A percentile compares a stretch with the other conserved stretches of the same genome.
These are phyloP conservation scores for Alternaria triticimaculans DNA, from an alignment of 2,329 filamentous ascomycete genomes.

Conservation along the genomic window DNA sequence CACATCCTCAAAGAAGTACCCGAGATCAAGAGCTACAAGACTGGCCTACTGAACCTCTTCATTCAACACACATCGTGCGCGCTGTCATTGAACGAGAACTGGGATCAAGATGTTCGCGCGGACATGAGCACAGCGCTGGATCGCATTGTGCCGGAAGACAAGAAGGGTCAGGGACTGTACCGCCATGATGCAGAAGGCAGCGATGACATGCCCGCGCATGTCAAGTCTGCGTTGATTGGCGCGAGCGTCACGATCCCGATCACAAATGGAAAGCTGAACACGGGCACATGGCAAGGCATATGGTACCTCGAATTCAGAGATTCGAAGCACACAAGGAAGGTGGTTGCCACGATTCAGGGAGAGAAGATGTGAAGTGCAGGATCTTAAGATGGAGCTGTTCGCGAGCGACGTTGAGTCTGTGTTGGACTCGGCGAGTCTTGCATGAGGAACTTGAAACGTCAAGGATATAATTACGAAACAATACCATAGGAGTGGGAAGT, in stretches of 20 bases:
- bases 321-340: constrained; percentile 75
- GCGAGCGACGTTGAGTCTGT: not conserved
- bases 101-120: constrained; percentile 79
- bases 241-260: constrained; percentile 92
- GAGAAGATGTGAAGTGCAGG: constrained; percentile 62
- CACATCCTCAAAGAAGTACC: constrained; percentile 74
- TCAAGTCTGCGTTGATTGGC: constrained; percentile 89
- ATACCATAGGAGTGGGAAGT: not conserved
- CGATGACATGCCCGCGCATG: constrained; percentile 96
- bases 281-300: constrained; percentile 83
- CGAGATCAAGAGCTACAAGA: constrained; percentile 82
- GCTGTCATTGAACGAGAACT: constrained; percentile 92
- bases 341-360: constrained; percentile 94
- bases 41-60: constrained; percentile 78
- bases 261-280: constrained; percentile 77
- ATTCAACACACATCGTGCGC: constrained; percentile 95
- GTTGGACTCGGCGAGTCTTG: not conserved
- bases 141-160: constrained; percentile 83
- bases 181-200: constrained; percentile 83
- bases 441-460: not conserved
- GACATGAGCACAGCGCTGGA: constrained; percentile 97
- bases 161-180: constrained; percentile 66
- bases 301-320: constrained; percentile 93
- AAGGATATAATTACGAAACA: not conserved
- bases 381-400: not conserved